phyloP scores from a whole-genome alignment of 495 filamentous ascomycete species.

The Stereocaulon alpinum region DNA sequence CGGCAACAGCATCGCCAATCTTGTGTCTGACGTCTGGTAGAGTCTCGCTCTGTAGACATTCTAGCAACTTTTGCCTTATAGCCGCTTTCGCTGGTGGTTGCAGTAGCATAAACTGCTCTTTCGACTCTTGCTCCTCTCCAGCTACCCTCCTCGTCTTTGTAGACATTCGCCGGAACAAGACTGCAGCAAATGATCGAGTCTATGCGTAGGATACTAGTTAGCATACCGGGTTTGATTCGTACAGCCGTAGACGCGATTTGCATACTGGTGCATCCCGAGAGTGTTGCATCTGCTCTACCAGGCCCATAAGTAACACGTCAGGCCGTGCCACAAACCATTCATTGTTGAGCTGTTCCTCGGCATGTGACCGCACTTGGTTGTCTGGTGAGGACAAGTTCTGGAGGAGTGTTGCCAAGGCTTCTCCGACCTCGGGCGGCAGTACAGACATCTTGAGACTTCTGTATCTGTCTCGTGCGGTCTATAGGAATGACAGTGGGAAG shows the following conservation, averaged over 20 bases:
- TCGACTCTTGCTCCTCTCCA: constrained; percentile 49
- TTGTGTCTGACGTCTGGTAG: constrained; percentile 74
- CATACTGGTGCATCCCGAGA: constrained; percentile 50
- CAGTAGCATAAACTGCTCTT: constrained; percentile 75
- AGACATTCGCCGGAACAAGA: constrained; percentile 89
- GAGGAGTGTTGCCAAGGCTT: constrained; percentile 74
- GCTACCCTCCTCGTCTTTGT: constrained; percentile 73
- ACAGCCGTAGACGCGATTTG: neutral
- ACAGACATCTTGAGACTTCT: constrained; percentile 57
- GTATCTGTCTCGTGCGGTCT: neutral
- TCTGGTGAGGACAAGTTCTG: constrained; percentile 80
- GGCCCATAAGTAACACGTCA: constrained; percentile 80
- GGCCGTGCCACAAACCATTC: constrained; percentile 77
- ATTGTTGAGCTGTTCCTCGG: constrained; percentile 79
- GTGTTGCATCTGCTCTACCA: constrained; percentile 80
- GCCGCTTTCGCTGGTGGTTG: constrained; percentile 55
- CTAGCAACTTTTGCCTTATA: constrained; percentile 73
- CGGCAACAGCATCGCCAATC: constrained; percentile 90
- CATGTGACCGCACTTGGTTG: constrained; percentile 71
- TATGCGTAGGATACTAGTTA: constrained; percentile 28
- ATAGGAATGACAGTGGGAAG: neutral
- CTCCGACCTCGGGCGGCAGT: constrained; percentile 68
- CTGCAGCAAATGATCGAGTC: constrained; percentile 81
- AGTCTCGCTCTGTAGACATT: constrained; percentile 60
- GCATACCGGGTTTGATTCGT: neutral